These are phyloP conservation scores for Metschnikowia baotianmanensis DNA, from an alignment of 805 yeast species.

Conservation along the genomic window DNA sequence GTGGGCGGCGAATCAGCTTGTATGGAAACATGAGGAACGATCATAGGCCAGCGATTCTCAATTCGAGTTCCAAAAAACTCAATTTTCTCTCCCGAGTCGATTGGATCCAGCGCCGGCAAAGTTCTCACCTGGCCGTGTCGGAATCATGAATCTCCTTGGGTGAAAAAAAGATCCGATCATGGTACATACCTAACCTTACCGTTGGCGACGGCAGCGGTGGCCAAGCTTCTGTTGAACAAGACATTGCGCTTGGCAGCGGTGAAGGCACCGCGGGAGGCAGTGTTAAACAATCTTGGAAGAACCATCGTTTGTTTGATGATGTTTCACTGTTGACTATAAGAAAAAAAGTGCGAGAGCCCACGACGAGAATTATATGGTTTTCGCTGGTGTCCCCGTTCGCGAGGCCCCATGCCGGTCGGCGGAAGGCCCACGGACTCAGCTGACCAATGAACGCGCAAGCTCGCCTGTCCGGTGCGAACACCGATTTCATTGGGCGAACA, in stretches of 20 bases:
- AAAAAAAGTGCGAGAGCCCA: constrained; percentile 15
- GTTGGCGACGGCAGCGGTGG: constrained; percentile 67
- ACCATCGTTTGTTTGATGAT: constrained; percentile 42
- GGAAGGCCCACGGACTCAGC: constrained; percentile 11
- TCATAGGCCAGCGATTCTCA: too few species aligned
- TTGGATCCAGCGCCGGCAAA: too few species aligned
- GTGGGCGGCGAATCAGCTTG: too few species aligned
- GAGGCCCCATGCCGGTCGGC: constrained; percentile 22
- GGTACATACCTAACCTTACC: constrained; percentile 87
- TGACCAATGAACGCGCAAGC: constrained; percentile 25
- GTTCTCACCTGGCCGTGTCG: too few species aligned
- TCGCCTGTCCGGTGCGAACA: constrained; percentile 23
- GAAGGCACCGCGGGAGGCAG: constrained; percentile 78
- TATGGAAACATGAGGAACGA: too few species aligned
- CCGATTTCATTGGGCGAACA: constrained; percentile 25
- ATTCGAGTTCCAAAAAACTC: too few species aligned
- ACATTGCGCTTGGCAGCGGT: constrained; percentile 83
- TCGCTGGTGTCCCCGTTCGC: constrained; percentile 20
- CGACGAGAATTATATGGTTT: constrained; percentile 19
- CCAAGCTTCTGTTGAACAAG: constrained; percentile 72
- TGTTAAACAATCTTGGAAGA: constrained; percentile 52
- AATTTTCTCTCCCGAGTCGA: too few species aligned
- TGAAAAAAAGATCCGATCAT: not conserved
- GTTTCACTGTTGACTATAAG: constrained; percentile 20
- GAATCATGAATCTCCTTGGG: not conserved